These are phyloP conservation scores for Castanea sativa DNA, from an alignment of 306 rosid species.

Conservation along the genomic window DNA sequence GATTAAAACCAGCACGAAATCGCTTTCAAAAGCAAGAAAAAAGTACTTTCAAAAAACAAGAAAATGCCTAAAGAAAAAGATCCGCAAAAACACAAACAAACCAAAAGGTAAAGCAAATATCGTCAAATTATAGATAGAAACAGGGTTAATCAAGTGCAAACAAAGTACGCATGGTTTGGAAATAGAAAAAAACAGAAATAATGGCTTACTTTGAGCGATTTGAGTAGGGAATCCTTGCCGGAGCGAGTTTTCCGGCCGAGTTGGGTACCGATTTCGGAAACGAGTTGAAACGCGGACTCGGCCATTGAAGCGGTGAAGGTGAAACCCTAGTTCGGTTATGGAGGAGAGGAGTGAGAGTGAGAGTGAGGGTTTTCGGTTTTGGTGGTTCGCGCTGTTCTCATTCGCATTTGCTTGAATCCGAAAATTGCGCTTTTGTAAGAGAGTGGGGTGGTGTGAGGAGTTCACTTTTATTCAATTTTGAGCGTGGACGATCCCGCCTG, in stretches of 20 bases:
- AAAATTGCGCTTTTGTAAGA: not conserved
- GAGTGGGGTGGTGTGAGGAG: not conserved
- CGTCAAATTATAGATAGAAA: not conserved
- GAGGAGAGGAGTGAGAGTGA: not conserved
- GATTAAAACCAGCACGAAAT: not conserved
- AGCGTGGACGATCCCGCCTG: slow-evolving; percentile 40
- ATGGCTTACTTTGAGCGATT: slow-evolving; percentile 58
- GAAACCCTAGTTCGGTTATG: slow-evolving; percentile 10
- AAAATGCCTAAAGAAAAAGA: not conserved
- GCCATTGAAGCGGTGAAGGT: slow-evolving; percentile 39
- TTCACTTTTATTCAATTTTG: not conserved
- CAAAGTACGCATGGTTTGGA: too few relatives aligned
- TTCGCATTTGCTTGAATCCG: not conserved
- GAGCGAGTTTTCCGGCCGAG: slow-evolving; percentile 58
- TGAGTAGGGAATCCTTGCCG: slow-evolving; percentile 65
- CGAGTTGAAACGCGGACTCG: slow-evolving; percentile 42
- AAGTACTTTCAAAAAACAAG: not conserved
- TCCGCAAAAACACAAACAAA: not conserved
- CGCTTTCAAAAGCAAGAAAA: not conserved
- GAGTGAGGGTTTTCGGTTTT: not conserved
- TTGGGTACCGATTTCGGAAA: slow-evolving; percentile 55
- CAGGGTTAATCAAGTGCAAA: not conserved
- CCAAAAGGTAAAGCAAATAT: not conserved
- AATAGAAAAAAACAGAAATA: not conserved
- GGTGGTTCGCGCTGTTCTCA: not conserved